A percentile compares a stretch with the other conserved stretches of the same genome.
Evolutionary conservation across 768 basidiomycete species (phyloP).

Genomic region (Kwoniella bestiolae): DNA sequence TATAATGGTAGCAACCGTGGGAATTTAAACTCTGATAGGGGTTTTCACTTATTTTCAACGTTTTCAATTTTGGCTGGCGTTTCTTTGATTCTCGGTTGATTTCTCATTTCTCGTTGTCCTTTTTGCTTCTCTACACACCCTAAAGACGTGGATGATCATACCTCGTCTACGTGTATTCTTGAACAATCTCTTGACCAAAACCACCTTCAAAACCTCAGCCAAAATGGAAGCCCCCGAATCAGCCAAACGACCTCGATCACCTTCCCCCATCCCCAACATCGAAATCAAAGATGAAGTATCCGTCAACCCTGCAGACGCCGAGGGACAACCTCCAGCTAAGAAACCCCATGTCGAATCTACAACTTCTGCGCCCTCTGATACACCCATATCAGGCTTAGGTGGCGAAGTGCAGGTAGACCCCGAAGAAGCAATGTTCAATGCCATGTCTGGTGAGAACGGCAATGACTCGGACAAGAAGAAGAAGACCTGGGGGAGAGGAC

Average conservation of each 20-base stretch:
- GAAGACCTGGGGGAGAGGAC: slow-evolving; percentile 3
- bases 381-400: background rate
- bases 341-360: slow-evolving; percentile 21
- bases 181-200: background rate
- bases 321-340: slow-evolving; percentile 10
- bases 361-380: slow-evolving; percentile 11
- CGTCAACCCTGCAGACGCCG: slow-evolving; percentile 1
- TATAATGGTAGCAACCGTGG: slow-evolving; percentile 6
- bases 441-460: background rate
- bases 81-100: background rate
- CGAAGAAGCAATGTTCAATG: slow-evolving; percentile 27
- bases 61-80: background rate
- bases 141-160: slow-evolving; percentile 2
- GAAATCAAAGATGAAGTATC: background rate
- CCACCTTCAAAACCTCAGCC: background rate
- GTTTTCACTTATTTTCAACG: background rate
- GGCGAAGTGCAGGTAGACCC: slow-evolving; percentile 9
- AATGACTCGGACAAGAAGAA: slow-evolving; percentile 3
- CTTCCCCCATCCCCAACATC: slow-evolving; percentile 9
- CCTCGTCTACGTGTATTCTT: slow-evolving; percentile 2
- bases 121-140: background rate
- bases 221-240: slow-evolving; percentile 14
- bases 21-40: no score
- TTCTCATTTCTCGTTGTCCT: background rate
- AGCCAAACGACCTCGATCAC: slow-evolving; percentile 15